Evolutionary conservation across 192 early-diverging fungal species (phyloP), one percentile per base, ranked within the genome.

Genomic region (Pilaira anomala): DNA sequence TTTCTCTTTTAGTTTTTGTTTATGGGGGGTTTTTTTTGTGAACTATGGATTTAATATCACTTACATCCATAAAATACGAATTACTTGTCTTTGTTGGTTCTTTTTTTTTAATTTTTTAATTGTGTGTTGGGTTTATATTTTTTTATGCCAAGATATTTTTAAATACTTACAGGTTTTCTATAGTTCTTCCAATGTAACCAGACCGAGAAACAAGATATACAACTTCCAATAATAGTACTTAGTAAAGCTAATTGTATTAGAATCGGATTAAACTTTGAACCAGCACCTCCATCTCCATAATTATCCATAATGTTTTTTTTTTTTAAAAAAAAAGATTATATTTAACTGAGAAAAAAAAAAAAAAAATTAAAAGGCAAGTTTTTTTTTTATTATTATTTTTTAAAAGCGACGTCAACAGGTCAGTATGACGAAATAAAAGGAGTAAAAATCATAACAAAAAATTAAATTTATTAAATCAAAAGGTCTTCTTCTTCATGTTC

Each of bases 61-160:
- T 61, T 66, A 60, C 80, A 85, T 86, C 71, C 79, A 73, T 8
- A 83, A 67, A 40, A 89, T 82, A 33, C 85, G 83, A 39, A 90
- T 83, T 16, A 87, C 81, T 69, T 85, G 82, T 11, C 89, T 76
- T 73, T 92, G 91, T 51, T 78, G 49, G 64, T 80, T 74, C 25
- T 68, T 25, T 55, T 21, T 21, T 25, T 28, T 18, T 45, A n/a
- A 24, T 49, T 49, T 44, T 16, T 24, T 8, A 7, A 7, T 45
- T n/a, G n/a, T n/a, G n/a, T n/a, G n/a, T n/a, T n/a, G n/a, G n/a
- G n/a, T n/a, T n/a, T 45, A 3, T n/a, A 45, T 12, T 45, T n/a
- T 7, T 46, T 46, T 36, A 36, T 36, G 33, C 33, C 11, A 30
- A 30, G 56, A 16, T 19, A 6, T n/a, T 24, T 4, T 22, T 41